A percentile compares a stretch with the other conserved stretches of the same genome.
Conservation (phyloP, 768 basidiomycete species). For the Boletus subparvulus region DNA sequence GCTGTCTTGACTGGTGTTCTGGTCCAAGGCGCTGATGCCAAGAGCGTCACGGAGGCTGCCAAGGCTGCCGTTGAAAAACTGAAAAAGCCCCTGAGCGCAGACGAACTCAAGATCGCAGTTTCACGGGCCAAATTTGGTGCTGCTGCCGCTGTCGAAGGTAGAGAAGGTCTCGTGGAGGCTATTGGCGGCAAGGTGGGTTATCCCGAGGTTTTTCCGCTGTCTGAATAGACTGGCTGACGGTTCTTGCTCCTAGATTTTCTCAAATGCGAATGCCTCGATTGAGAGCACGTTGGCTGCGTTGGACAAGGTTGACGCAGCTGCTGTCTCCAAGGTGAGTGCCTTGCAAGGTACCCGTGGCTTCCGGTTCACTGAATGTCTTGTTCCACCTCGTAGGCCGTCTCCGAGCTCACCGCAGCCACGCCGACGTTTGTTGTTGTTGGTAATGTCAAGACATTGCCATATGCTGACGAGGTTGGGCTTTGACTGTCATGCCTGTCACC, state of each 20-base stretch:
- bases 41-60: slow-evolving; percentile 64
- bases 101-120: slow-evolving; percentile 77
- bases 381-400: slow-evolving; percentile 43
- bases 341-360: neutral
- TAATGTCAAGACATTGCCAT: slow-evolving; percentile 72
- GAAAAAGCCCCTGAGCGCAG: slow-evolving; percentile 55
- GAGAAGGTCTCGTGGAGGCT: slow-evolving; percentile 61
- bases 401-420: slow-evolving; percentile 67
- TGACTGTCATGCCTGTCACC: slow-evolving; percentile 33
- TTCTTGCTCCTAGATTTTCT: slow-evolving; percentile 53
- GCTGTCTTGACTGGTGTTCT: slow-evolving; percentile 84
- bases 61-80: slow-evolving; percentile 68
- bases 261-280: slow-evolving; percentile 52
- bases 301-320: slow-evolving; percentile 63
- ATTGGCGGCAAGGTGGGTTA: slow-evolving; percentile 63
- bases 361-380: neutral
- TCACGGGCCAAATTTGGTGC: slow-evolving; percentile 87
- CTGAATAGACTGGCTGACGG: neutral
- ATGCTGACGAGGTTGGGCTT: slow-evolving; percentile 81
- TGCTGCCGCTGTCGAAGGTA: slow-evolving; percentile 65
- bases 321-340: slow-evolving; percentile 63
- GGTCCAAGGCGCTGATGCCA: slow-evolving; percentile 64
- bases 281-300: slow-evolving; percentile 65
- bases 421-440: slow-evolving; percentile 90
- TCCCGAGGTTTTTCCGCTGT: neutral